phyloP scores from a whole-genome alignment of 768 basidiomycete genomes.

The Grammothele lineata region DNA sequence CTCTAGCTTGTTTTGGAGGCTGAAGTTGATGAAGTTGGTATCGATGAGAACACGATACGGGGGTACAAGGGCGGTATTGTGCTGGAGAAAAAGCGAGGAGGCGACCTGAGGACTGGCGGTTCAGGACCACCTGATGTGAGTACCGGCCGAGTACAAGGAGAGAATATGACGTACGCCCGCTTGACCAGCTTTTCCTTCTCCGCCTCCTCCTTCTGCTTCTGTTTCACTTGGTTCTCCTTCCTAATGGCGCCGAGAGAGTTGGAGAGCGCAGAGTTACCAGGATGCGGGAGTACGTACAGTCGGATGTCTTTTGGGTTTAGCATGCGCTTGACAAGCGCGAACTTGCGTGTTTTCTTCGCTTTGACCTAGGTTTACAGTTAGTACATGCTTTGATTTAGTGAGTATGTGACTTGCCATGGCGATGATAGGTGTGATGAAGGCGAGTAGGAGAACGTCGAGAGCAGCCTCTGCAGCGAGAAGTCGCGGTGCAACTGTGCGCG shows the following conservation, averaged over 20 bases:
- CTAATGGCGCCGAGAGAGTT: constrained; percentile 25
- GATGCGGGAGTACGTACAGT: constrained; percentile 59
- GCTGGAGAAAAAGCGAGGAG: constrained; percentile 91
- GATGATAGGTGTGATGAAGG: no score
- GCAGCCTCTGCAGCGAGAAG: no score
- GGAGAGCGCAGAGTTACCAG: neutral
- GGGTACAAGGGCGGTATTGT: constrained; percentile 93
- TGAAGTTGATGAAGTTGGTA: constrained; percentile 99
- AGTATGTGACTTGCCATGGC: neutral
- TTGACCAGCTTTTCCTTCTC: constrained; percentile 75
- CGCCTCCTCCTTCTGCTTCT: constrained; percentile 79
- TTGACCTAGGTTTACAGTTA: constrained; percentile 64
- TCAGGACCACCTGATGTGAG: constrained; percentile 4
- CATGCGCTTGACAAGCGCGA: constrained; percentile 90
- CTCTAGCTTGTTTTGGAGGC: constrained; percentile 96
- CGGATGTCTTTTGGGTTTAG: constrained; percentile 91
- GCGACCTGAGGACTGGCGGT: constrained; percentile 79
- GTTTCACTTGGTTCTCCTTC: constrained; percentile 90
- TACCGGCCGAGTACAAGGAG: neutral
- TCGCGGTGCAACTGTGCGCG: no score
- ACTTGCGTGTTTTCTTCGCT: constrained; percentile 92
- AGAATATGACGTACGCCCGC: constrained; percentile 58
- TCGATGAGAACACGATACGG: constrained; percentile 97
- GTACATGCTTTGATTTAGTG: neutral
- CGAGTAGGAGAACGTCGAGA: no score